Evolutionary conservation across 2,329 filamentous ascomycete species (phyloP), one percentile per base, ranked within the genome.

Genomic region (Stenocarpella maydis): DNA sequence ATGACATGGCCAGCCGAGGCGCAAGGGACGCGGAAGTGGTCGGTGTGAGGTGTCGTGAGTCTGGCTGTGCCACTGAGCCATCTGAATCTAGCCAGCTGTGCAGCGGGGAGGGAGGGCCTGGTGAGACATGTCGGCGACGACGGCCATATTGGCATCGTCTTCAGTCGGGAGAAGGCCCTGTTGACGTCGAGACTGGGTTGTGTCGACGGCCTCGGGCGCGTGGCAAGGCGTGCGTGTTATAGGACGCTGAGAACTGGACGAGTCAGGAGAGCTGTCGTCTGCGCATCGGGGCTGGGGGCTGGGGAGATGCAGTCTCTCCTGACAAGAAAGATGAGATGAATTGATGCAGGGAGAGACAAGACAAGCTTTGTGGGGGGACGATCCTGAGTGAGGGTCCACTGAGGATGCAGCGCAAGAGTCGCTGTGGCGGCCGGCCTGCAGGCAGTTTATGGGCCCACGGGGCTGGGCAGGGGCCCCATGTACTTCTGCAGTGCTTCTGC

Each of bases 1-100:
- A 78, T 80, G 49, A 88, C 81, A 72, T 77, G 74, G 26, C 86
- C 86, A 2, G 84, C 81, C 1, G 84, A 87, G 65, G 83, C 85
- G 68, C 82, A 85, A 45, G 76, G 78, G 12, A 88, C 81, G 3
- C 77, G 75, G 64, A 88, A 76, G 61, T 83, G 81, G 67, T 85
- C 79, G 69, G 78, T 74, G 58, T 66, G 47, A 64, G 70, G 63
- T 6, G 50, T 53, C 26, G 28, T 41, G 28, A 47, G 43, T n/a
- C 47, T 31, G 7, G 67, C 39, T 52, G 67, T 68, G 41, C 53
- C 52, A 53, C 60, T 61, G 65, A 68, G 49, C 34, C 31, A 39
- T 60, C 64, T 63, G 19, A 12, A 17, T 45, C 28, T 31, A 31
- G 3, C 26, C 21, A 37, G 39, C 26, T 26, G 53, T 39, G 6